Base-by-base conservation (phyloP, 106 monocot genomes). In the Posidonia australis region DNA sequence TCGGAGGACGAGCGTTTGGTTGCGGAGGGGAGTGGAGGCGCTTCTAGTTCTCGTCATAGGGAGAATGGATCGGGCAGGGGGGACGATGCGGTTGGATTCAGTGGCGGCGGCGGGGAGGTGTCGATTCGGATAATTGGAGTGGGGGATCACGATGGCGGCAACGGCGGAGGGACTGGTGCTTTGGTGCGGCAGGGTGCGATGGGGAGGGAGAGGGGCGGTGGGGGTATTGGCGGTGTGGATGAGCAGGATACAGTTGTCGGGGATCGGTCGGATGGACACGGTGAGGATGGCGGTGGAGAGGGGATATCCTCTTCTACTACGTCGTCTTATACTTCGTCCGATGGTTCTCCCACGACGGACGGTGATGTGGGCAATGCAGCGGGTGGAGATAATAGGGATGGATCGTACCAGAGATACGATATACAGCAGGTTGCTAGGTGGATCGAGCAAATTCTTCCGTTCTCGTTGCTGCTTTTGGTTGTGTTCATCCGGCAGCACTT, bases 401-500 rank as follows among this genome's bases (percentile, higher is more conserved):
- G 75, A 5, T 69, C 83, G 14, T 84, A 89, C 43, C 94, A 87
- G 78, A 82, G 90, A 47, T 84, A 87, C 60, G 94, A 96, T 63
- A 78, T 96, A 60, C 94, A 90, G 69, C 94, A 87, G 82, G 60
- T 87, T 51, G 94, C 94, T 3, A 76, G 77, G 58, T 96, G 90
- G 89, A 60, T 90, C 16, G 94, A 96, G 60, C 90, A 96, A 86
- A 80, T 96, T 74, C 66, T 96, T 23, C 94, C 94, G 0, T 96
- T 90, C 76, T 90, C 90, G 21, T 63, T 96, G 63, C 82, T 96
- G 43, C 72, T 96, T 22, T 48, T 96, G 68, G 86, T 83, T 5
- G 94, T 96, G 20, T 90, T 96, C 73, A 90, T 96, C n/a, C 77
- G 94, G n/a, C 94, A 96, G 65, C 90, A 96, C 70, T 79, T 96